A percentile compares a stretch with the other conserved stretches of the same genome.
Conservation (phyloP, 2,329 filamentous ascomycete species). For the Cercospora berteroae region DNA sequence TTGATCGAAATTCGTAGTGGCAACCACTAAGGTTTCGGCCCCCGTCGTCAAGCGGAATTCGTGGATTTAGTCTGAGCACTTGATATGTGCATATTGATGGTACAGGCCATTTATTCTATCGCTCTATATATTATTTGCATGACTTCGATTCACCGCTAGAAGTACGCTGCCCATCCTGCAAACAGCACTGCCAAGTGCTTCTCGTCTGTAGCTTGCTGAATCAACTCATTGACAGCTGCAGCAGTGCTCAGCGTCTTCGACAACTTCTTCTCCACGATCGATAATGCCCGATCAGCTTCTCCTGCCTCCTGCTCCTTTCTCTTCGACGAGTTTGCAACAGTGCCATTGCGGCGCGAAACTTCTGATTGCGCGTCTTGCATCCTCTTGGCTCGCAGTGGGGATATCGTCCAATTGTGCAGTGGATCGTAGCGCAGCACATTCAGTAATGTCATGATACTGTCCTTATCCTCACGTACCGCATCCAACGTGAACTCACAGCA, state of each 20-base stretch:
- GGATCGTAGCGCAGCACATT: slow-evolving; percentile 98
- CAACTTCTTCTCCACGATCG: slow-evolving; percentile 93
- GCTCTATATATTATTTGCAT: background rate
- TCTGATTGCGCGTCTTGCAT: slow-evolving; percentile 64
- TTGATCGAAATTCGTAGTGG: too few species aligned
- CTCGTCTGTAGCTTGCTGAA: slow-evolving; percentile 93
- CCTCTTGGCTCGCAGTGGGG: slow-evolving; percentile 62
- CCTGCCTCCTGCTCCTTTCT: slow-evolving; percentile 57
- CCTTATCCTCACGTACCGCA: slow-evolving; percentile 88
- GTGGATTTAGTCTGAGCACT: background rate
- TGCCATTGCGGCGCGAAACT: slow-evolving; percentile 14
- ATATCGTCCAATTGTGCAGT: slow-evolving; percentile 91
- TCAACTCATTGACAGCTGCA: slow-evolving; percentile 94
- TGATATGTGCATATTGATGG: background rate
- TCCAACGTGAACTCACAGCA: slow-evolving; percentile 98
- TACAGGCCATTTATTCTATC: background rate
- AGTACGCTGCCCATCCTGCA: slow-evolving; percentile 39
- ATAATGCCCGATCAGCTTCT: slow-evolving; percentile 88
- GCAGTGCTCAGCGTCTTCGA: slow-evolving; percentile 90
- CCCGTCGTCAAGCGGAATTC: too few species aligned
- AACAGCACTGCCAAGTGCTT: slow-evolving; percentile 88
- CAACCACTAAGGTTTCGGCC: too few species aligned
- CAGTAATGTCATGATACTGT: slow-evolving; percentile 97
- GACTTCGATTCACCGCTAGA: slow-evolving; percentile 10
- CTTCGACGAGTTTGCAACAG: slow-evolving; percentile 28